Conservation (phyloP, 257 asterid species). For the Nicotiana undulata region DNA sequence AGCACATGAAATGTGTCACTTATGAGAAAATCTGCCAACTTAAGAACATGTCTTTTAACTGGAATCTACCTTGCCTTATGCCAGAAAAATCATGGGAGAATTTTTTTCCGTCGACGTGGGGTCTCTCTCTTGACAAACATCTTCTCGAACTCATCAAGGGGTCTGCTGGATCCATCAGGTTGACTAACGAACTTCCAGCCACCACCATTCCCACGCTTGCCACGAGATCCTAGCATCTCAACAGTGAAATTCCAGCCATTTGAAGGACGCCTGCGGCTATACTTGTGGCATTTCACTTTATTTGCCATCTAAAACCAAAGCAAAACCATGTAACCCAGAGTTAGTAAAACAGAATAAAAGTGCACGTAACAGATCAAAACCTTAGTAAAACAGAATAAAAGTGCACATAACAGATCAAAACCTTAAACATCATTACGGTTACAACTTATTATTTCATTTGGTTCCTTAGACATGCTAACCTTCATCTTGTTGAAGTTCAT, state of each 20-base stretch:
- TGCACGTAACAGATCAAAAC: neutral
- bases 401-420: neutral
- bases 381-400: neutral
- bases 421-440: neutral
- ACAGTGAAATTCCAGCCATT: conserved; percentile 85
- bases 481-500: conserved; percentile 79
- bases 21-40: neutral
- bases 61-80: neutral
- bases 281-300: conserved; percentile 72
- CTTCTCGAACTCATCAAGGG: conserved; percentile 70
- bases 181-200: conserved; percentile 79
- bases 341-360: neutral
- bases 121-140: conserved; percentile 88
- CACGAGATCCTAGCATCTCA: conserved; percentile 70
- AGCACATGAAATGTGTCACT: neutral
- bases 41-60: neutral
- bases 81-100: conserved; percentile 43
- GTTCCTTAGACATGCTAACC: conserved; percentile 29
- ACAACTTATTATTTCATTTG: neutral
- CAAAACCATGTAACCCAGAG: neutral
- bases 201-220: conserved; percentile 84
- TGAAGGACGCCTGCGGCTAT: conserved; percentile 87
- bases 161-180: conserved; percentile 87
- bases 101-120: conserved; percentile 60
- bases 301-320: conserved; percentile 42